Base-by-base conservation (phyloP, 768 basidiomycete genomes). In the Exsudoporus frostii region DNA sequence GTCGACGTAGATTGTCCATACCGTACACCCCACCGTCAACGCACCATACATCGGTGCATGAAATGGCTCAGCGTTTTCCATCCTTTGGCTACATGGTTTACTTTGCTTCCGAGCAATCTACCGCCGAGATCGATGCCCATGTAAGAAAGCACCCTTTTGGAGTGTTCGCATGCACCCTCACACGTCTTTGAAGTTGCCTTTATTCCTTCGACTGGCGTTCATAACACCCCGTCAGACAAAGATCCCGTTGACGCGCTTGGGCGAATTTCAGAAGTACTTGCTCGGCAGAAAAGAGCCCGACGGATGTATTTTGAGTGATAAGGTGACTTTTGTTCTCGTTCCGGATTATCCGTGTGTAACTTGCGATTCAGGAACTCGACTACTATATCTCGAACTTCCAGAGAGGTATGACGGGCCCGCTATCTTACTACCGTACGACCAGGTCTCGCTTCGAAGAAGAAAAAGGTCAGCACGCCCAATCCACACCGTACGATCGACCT, bases 401-500 rank as follows among this genome's bases (percentile, higher is more conserved):
- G 24, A 72, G 79, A 17, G 73, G 73, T 22, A 82, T 92, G 81
- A 73, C 75, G 19, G 88, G 86, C 2, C 86, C 89, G 4, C 67
- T 90, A n/a, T 87, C 86, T 52, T 92, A 88, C 64, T 91, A 90
- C 57, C 80, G 88, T 30, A 89, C 86, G 2, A 66, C 73, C 13
- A 75, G 76, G 54, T 53, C 74, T 53, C 79, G 86, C n/a, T 80
- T 79, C 63, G 80, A 88, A 17, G 90, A 92, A 67, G 86, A 90
- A 60, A 60, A 58, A 60, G 71, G 77, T 71, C 19, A n/a, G 51
- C 43, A 17, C 5, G 20, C 30, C 30, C 17, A 29, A 45, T 36
- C 2, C 22, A 22, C 5, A n/a, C 39, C 7, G 1, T 17, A 11
- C 14, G 15, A 39, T 40, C 20, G 41, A 36, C 13, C 42, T 48